A percentile compares a stretch with the other conserved stretches of the same genome.
Conservation (phyloP, 305 asterid genomes). For the Withania somnifera region DNA sequence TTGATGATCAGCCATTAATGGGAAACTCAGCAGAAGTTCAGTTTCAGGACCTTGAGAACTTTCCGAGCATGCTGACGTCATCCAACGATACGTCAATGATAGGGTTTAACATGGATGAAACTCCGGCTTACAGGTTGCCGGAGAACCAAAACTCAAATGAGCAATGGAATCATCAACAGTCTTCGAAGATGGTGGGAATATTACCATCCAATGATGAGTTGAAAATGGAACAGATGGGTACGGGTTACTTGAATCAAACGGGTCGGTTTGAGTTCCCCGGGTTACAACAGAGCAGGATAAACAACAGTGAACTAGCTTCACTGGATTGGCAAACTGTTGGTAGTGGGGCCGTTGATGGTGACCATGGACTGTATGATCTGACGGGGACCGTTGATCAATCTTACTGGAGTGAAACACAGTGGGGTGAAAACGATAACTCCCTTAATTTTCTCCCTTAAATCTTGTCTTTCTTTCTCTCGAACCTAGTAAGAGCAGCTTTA, state of each 20-base stretch:
- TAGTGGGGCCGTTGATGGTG: constrained; percentile 8
- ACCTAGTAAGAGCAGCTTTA: too few relatives aligned
- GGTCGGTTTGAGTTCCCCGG: constrained; percentile 1
- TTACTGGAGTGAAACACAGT: constrained; percentile 42
- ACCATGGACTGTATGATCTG: constrained; percentile 36
- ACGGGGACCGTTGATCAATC: constrained; percentile 35
- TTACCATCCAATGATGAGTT: neutral
- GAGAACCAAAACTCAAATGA: constrained; percentile 2
- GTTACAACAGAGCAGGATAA: neutral
- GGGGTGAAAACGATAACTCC: constrained; percentile 36
- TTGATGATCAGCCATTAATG: constrained; percentile 17
- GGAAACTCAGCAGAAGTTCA: constrained; percentile 23
- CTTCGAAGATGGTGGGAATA: constrained; percentile 1
- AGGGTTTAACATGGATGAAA: constrained; percentile 17
- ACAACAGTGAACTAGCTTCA: constrained; percentile 15
- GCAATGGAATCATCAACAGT: neutral
- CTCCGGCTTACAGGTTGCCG: constrained; percentile 18
- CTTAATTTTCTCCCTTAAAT: constrained; percentile 26
- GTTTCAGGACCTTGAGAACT: constrained; percentile 38
- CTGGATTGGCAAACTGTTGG: constrained; percentile 33
- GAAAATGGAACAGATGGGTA: constrained; percentile 9
- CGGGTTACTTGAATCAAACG: neutral
- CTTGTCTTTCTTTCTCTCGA: too few relatives aligned
- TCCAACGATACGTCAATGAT: constrained; percentile 9
- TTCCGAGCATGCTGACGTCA: constrained; percentile 35